phyloP scores from a whole-genome alignment of 352 stramenopile species.

The Phytopythium helicoides region DNA sequence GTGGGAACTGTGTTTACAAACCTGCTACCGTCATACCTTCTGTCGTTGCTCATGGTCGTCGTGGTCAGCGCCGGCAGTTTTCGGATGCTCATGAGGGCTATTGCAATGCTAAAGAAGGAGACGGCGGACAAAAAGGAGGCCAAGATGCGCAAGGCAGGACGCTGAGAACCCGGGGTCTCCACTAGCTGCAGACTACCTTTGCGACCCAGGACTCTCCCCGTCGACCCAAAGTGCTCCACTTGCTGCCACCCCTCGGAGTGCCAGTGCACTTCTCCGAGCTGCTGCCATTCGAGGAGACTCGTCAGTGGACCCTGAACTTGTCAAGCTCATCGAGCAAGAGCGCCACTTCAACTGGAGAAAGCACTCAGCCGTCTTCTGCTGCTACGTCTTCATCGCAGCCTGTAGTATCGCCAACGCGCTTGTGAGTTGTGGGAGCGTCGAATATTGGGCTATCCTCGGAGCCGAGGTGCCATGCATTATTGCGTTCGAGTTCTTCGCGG shows the following conservation, averaged over 20 bases:
- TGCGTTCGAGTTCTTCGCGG: conserved; percentile 26
- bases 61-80: conserved; percentile 33
- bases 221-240: not conserved
- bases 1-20: conserved; percentile 57
- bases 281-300: not conserved
- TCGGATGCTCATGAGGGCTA: conserved; percentile 22
- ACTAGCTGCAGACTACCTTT: not conserved
- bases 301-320: not conserved
- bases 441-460: conserved; percentile 45
- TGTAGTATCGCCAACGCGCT: conserved; percentile 22
- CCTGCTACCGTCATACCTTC: conserved; percentile 54
- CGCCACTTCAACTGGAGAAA: conserved; percentile 26
- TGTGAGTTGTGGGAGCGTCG: conserved; percentile 31
- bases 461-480: conserved; percentile 49
- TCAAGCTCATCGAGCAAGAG: conserved; percentile 21
- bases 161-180: not conserved
- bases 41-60: conserved; percentile 54
- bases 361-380: conserved; percentile 30
- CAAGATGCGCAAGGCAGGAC: conserved; percentile 13
- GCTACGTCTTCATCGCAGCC: conserved; percentile 26
- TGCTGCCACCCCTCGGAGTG: not conserved
- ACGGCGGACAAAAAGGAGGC: conserved; percentile 22
- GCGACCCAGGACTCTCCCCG: not conserved
- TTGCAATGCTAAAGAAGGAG: conserved; percentile 34
- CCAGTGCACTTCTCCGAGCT: not conserved